Evolutionary conservation across 129 eudicot species (phyloP), one percentile per base, ranked within the genome.

Genomic region (Saussurea involucrata): DNA sequence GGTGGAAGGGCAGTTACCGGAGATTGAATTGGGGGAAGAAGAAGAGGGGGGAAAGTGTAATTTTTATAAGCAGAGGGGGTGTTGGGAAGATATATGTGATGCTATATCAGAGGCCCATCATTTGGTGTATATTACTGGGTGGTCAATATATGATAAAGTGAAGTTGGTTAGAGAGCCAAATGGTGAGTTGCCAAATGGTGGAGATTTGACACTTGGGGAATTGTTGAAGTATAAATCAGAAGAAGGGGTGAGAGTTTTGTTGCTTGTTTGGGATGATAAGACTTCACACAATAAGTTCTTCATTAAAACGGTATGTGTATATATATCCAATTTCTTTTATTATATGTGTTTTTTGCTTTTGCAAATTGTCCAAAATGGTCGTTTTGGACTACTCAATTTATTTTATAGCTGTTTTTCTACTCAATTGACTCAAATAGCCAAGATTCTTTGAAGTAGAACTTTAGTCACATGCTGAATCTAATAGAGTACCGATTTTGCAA

Each of bases 211-310:
- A 17, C 72, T 92, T 42, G 97, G 97, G 0, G 96, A 92, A 33
- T 78, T 92, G 84, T 80, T 92, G 72, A 89, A 86, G 87, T 90
- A 86, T 53, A 92, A 92, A 75, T 89, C 96, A 1, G 87, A 90
- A 66, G 97, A 92, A 76, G 97, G 97, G 7, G 97, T 92, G 44
- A 83, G 96, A 68, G 93, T 92, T 28, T 82, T 92, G 90, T 66
- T 92, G 90, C 82, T 92, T 79, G 97, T 88, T 81, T 92, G 97
- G 97, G 96, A 92, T 83, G 97, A 92, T 60, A 87, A 86, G 82
- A 92, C 96, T 79, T 92, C 97, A n/a, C 96, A 92, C 55, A 84
- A 76, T 74, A 92, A 85, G 28, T 88, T 90, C 84, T 90, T 90
- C 84, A 72, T 92, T 24, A 86, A 88, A 27, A 90, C 94, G 87